Evolutionary conservation across 1,284 basidiomycete species (phyloP).

Genomic region (Ganoderma boninense): DNA sequence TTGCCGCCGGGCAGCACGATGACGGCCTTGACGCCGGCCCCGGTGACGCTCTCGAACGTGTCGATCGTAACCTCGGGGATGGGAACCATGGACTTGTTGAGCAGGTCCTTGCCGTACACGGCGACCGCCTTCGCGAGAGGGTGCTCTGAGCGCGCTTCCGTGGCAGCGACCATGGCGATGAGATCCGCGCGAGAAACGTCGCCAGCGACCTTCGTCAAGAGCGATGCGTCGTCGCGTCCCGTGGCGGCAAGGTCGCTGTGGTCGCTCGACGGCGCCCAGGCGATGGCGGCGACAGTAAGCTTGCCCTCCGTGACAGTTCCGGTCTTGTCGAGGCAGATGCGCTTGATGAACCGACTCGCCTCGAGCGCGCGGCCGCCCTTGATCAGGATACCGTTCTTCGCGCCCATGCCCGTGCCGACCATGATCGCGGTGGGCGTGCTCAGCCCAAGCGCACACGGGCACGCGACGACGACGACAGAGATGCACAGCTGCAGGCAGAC

Average conservation of each 20-base stretch:
- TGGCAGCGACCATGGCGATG: conserved; percentile 85
- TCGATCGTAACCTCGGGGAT: conserved; percentile 54
- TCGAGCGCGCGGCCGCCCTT: conserved; percentile 97
- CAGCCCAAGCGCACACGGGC: conserved; percentile 96
- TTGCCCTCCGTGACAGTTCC: conserved; percentile 95
- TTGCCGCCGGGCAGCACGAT: conserved; percentile 53
- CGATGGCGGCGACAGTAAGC: conserved; percentile 74
- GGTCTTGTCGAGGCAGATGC: conserved; percentile 96
- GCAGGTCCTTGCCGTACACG: conserved; percentile 75
- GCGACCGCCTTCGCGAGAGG: conserved; percentile 95
- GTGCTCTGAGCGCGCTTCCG: conserved; percentile 94
- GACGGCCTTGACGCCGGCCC: conserved; percentile 85
- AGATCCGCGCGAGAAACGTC: conserved; percentile 71
- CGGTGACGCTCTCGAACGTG: conserved; percentile 88
- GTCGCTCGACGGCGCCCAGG: conserved; percentile 72
- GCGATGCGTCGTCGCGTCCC: conserved; percentile 43
- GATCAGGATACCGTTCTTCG: conserved; percentile 97
- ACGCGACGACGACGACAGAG: conserved; percentile 97
- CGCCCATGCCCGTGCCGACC: conserved; percentile 98
- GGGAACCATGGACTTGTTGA: conserved; percentile 54
- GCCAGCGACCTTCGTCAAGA: conserved; percentile 65
- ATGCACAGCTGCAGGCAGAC: conserved; percentile 98
- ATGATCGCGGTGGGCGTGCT: conserved; percentile 99
- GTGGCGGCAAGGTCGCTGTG: conserved; percentile 51
- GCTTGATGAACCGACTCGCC: conserved; percentile 84